A percentile compares a stretch with the other conserved stretches of the same genome.
These are phyloP conservation scores for Sclerotinia borealis DNA, from an alignment of 2,329 filamentous ascomycete genomes.

Conservation along the genomic window DNA sequence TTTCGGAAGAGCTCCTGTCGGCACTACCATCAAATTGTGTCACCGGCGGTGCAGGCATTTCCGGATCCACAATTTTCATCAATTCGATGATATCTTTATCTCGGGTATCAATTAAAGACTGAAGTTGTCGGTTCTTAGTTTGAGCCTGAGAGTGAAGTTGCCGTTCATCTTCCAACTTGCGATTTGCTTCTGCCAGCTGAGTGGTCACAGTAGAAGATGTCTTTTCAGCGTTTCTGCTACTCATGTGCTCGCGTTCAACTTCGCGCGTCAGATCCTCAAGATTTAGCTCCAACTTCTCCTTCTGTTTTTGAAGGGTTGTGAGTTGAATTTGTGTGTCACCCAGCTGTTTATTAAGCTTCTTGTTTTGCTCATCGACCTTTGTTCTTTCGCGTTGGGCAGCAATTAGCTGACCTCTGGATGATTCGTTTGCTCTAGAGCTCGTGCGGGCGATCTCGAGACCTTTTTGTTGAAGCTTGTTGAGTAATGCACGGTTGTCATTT, in stretches of 20 bases:
- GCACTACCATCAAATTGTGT: constrained; percentile 50
- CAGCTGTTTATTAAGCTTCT: constrained; percentile 74
- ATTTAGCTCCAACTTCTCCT: constrained; percentile 83
- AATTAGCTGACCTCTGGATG: constrained; percentile 68
- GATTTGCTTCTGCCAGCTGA: constrained; percentile 83
- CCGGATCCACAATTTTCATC: constrained; percentile 79
- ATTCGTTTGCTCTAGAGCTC: constrained; percentile 77
- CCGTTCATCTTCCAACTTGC: constrained; percentile 83
- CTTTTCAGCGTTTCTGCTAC: constrained; percentile 85
- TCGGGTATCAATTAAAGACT: constrained; percentile 69
- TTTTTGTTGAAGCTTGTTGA: constrained; percentile 97
- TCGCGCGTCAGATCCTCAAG: constrained; percentile 92
- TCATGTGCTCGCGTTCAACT: constrained; percentile 81
- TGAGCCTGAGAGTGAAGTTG: constrained; percentile 83
- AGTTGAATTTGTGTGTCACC: constrained; percentile 79
- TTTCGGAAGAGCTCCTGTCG: constrained; percentile 51
- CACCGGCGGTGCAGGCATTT: constrained; percentile 39
- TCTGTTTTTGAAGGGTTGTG: constrained; percentile 83
- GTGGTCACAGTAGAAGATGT: constrained; percentile 70
- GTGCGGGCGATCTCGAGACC: constrained; percentile 92
- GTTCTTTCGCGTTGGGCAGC: constrained; percentile 77
- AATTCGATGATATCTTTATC: constrained; percentile 76
- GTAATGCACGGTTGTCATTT: constrained; percentile 89
- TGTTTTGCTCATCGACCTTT: constrained; percentile 75
- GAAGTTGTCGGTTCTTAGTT: constrained; percentile 73